These are phyloP conservation scores for Lactarius evosmus DNA, from an alignment of 768 basidiomycete species.

Conservation along the genomic window DNA sequence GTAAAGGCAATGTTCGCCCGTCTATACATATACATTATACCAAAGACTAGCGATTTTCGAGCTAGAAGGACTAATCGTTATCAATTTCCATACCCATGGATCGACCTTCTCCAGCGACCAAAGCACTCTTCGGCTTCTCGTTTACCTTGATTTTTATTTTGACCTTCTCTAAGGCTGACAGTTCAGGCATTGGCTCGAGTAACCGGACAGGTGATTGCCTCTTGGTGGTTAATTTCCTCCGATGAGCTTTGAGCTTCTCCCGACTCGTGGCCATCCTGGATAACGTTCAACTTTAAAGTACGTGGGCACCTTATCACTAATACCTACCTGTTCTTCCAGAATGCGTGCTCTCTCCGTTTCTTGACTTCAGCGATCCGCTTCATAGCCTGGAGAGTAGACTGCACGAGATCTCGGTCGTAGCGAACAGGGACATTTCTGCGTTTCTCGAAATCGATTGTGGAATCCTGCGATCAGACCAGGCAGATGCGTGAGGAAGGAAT, in stretches of 20 bases:
- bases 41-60: slow-evolving; percentile 1
- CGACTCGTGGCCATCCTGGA: slow-evolving; percentile 80
- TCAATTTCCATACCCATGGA: slow-evolving; percentile 92
- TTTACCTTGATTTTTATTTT: slow-evolving; percentile 78
- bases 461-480: slow-evolving; percentile 57
- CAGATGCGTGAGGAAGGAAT: slow-evolving; percentile 6
- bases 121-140: slow-evolving; percentile 61
- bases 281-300: background rate
- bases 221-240: slow-evolving; percentile 59
- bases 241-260: slow-evolving; percentile 72
- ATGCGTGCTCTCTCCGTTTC: slow-evolving; percentile 82
- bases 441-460: slow-evolving; percentile 99
- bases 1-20: slow-evolving; percentile 1
- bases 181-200: slow-evolving; percentile 55
- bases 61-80: slow-evolving; percentile 49
- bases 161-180: slow-evolving; percentile 46
- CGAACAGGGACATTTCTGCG: slow-evolving; percentile 95
- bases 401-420: slow-evolving; percentile 91
- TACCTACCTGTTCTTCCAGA: slow-evolving; percentile 85
- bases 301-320: background rate
- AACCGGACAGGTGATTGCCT: slow-evolving; percentile 58
- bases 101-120: slow-evolving; percentile 78
- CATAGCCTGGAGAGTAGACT: slow-evolving; percentile 95
- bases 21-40: background rate
- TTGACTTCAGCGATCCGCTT: slow-evolving; percentile 93